Conservation (phyloP, 345 rosid species). For the Populus pruinosa region DNA sequence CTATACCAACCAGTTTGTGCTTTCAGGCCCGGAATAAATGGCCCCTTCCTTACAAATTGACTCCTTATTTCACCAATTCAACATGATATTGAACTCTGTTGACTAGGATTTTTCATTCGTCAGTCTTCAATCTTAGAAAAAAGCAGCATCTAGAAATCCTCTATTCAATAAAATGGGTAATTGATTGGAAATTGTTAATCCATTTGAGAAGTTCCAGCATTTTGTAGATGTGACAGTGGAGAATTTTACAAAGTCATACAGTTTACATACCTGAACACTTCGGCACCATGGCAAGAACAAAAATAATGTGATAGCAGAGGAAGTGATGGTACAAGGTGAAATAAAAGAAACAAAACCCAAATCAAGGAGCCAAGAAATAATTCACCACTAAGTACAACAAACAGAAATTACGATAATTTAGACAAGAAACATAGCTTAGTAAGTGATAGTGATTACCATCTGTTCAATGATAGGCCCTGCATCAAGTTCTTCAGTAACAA, state of each 20-base stretch:
- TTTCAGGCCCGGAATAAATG: not conserved
- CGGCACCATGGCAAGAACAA: not conserved
- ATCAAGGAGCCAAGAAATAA: not conserved
- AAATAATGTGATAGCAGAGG: not conserved
- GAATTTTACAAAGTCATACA: not conserved
- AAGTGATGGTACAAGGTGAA: not conserved
- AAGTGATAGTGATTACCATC: constrained; percentile 49
- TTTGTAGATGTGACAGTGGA: not conserved
- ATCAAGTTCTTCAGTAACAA: constrained; percentile 94
- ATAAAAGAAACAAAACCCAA: not conserved
- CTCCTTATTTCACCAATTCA: not conserved
- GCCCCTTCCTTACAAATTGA: not conserved
- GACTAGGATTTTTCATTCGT: not conserved
- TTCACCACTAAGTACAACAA: not conserved
- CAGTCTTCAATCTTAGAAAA: not conserved
- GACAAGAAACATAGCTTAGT: not conserved
- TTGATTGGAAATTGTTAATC: not conserved
- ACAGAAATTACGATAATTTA: not conserved
- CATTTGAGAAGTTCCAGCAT: not conserved
- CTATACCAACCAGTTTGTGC: not conserved
- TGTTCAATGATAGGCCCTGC: constrained; percentile 95
- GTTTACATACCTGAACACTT: not conserved
- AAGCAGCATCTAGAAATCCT: not conserved
- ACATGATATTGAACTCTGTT: not conserved
- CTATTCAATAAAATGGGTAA: not conserved